A percentile compares a stretch with the other conserved stretches of the same genome.
Evolutionary conservation across 108 stramenopile genomes (phyloP).

Genomic region (Cylindrotheca closterium): DNA sequence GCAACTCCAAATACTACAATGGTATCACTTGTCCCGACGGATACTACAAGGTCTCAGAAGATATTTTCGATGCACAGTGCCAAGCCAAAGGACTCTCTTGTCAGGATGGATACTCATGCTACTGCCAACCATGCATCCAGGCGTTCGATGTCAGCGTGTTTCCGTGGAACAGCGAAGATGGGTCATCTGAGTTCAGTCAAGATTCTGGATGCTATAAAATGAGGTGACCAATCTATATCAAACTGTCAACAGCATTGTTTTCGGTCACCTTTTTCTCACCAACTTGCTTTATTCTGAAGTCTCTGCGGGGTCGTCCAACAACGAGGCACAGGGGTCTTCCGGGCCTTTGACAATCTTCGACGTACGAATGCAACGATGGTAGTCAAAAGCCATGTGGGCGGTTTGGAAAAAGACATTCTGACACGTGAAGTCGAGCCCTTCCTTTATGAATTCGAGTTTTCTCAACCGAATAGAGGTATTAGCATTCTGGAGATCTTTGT

Average conservation of each 20-base stretch:
- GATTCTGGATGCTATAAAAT: not conserved
- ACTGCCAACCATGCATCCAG: slow-evolving; percentile 35
- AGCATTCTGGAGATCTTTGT: slow-evolving; percentile 26
- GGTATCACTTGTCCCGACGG: slow-evolving; percentile 38
- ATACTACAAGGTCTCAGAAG: slow-evolving; percentile 9
- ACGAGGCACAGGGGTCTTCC: not conserved
- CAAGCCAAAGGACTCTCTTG: slow-evolving; percentile 11
- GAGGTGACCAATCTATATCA: too few species aligned
- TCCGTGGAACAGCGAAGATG: slow-evolving; percentile 9
- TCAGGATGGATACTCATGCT: slow-evolving; percentile 15
- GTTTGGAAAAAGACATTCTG: not conserved
- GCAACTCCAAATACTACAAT: slow-evolving; percentile 24
- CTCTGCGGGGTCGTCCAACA: slow-evolving; percentile 12
- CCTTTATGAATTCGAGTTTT: slow-evolving; percentile 19
- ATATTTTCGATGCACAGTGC: slow-evolving; percentile 14
- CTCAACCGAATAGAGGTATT: slow-evolving; percentile 1
- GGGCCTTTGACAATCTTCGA: slow-evolving; percentile 19
- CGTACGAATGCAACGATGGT: slow-evolving; percentile 1
- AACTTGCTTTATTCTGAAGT: too few species aligned
- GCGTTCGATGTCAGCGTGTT: slow-evolving; percentile 16
- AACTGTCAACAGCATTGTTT: too few species aligned
- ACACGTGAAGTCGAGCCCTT: not conserved
- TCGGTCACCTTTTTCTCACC: too few species aligned
- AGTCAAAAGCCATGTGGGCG: slow-evolving; percentile 1
- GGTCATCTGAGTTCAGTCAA: slow-evolving; percentile 1